These are phyloP conservation scores for Dictyostelium firmibasis DNA, from an alignment of 78 protist species.

Conservation along the genomic window DNA sequence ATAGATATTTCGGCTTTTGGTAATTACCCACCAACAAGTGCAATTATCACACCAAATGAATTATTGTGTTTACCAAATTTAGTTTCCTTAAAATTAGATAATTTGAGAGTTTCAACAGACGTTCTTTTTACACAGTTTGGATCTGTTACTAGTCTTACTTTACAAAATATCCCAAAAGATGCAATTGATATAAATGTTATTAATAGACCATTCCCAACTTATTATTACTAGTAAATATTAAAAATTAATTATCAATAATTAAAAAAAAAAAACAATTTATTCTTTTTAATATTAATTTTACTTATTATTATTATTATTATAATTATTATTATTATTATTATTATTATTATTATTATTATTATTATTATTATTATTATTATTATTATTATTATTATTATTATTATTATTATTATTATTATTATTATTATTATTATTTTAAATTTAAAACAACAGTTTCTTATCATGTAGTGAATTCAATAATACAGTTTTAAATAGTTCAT, in stretches of 20 bases:
- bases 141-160: background rate
- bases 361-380: too few relatives aligned
- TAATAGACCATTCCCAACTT: background rate
- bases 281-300: too few relatives aligned
- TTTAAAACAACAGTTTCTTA: background rate
- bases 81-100: too few relatives aligned
- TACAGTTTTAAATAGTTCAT: background rate
- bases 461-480: background rate
- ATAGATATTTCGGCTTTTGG: background rate
- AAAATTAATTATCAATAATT: too few relatives aligned
- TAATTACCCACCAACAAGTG: background rate
- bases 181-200: background rate
- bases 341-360: too few relatives aligned
- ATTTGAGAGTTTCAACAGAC: background rate
- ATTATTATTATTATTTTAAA: too few relatives aligned
- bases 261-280: too few relatives aligned
- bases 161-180: background rate
- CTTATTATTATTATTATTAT: too few relatives aligned
- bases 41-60: background rate
- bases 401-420: too few relatives aligned
- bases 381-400: too few relatives aligned
- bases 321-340: too few relatives aligned
- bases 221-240: background rate
- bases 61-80: background rate
- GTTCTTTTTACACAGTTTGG: background rate